Evolutionary conservation across 176 grass and related monocot species (phyloP), one percentile per base, ranked within the genome.

Genomic region (Alloteropsis semialata): DNA sequence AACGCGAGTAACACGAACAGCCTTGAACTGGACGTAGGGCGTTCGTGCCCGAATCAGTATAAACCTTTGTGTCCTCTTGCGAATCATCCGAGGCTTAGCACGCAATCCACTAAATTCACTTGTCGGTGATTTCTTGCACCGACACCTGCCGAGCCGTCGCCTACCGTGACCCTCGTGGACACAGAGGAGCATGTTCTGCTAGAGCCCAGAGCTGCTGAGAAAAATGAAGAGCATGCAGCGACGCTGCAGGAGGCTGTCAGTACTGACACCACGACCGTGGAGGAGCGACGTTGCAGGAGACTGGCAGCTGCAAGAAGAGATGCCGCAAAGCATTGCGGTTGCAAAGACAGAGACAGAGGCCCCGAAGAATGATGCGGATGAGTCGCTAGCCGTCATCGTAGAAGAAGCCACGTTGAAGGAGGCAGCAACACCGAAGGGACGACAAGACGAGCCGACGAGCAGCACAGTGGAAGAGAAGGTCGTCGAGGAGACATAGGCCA

Each of bases 401-500:
- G 73, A 78, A 78, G 83, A 73, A 59, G 32, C 41, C 41, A 24
- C 55, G 12, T 5, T 17, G 55, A 54, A 64, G 34, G 65, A 78
- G 63, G 37, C n/a, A 14, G 64, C 56, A 38, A 14, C 36, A 29
- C n/a, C 14, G 24, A 82, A 70, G 21, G 59, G 15, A 5, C n/a
- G n/a, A n/a, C 44, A 82, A 45, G 28, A 88, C 48, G 79, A 75
- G 13, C 18, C 32, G 13, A 21, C 34, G 12, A 69, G n/a, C 3
- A 75, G 19, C 59, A 28, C 58, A 8, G 49, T 30, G 50, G 65
- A 87, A 46, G 84, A 88, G 21, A 86, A 34, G n/a, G 48, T 33
- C 10, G 30, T 66, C 4, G 66, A 78, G 57, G 82, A 58, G 38
- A 57, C 15, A 24, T 78, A 74, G 22, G 16, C 56, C 1, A 65